Evolutionary conservation across 441 rosid species (phyloP).

Genomic region (Raphanus hybrid): DNA sequence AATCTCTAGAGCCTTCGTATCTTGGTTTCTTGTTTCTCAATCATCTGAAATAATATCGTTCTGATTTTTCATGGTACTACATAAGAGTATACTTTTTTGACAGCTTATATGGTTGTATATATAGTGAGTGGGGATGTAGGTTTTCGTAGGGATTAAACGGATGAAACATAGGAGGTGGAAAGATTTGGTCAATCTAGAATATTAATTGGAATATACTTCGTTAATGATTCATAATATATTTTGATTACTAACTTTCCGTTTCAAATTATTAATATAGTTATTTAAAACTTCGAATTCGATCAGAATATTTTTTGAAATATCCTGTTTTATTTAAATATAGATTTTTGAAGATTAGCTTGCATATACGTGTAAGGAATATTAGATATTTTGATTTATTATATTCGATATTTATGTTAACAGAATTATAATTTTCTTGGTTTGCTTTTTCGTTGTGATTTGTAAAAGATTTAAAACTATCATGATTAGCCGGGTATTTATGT

Average conservation of each 20-base stretch:
- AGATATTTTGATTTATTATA: too few species aligned
- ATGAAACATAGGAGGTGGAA: neutral
- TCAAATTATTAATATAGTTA: neutral
- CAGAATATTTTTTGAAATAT: neutral
- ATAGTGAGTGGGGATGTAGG: neutral
- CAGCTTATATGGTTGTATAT: neutral
- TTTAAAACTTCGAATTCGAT: neutral
- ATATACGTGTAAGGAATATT: too few species aligned
- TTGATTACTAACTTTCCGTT: neutral
- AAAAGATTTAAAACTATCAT: too few species aligned
- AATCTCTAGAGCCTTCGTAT: neutral
- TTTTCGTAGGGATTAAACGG: neutral
- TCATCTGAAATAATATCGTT: neutral
- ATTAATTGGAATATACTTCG: neutral
- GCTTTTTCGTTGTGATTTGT: too few species aligned
- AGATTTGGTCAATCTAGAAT: neutral
- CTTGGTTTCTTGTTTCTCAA: neutral
- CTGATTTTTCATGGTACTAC: neutral
- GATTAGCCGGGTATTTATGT: too few species aligned
- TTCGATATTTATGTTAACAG: too few species aligned
- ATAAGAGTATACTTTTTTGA: neutral
- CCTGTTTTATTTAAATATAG: neutral
- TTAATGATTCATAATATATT: neutral
- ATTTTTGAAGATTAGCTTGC: too few species aligned
- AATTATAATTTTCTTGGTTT: too few species aligned